Evolutionary conservation across 2,329 filamentous ascomycete species (phyloP), one percentile per base, ranked within the genome.

Genomic region (Pseudohalonectria lignicola): DNA sequence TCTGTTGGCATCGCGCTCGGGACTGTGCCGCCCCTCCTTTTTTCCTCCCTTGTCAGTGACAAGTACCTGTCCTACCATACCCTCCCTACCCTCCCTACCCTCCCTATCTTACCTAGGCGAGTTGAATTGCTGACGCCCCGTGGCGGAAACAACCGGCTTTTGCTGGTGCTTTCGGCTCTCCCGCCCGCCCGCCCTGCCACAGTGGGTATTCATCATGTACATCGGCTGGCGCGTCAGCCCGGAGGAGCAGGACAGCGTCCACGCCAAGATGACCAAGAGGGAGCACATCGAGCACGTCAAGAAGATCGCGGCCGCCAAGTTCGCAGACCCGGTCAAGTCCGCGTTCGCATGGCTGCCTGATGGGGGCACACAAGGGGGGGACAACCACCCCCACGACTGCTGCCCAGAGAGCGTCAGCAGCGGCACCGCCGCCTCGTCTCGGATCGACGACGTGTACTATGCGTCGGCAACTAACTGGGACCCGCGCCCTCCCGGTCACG

Each of bases 151-250:
- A n/a, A n/a, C n/a, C n/a, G n/a, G n/a, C n/a, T n/a, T n/a, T n/a
- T n/a, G n/a, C n/a, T n/a, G n/a, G n/a, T n/a, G n/a, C n/a, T n/a
- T n/a, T n/a, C n/a, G n/a, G n/a, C n/a, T n/a, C n/a, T n/a, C n/a
- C n/a, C n/a, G n/a, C n/a, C n/a, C n/a, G n/a, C n/a, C n/a, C n/a
- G n/a, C n/a, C n/a, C n/a, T n/a, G n/a, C n/a, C n/a, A n/a, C n/a
- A 49, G 5, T 65, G 63, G 63, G 56, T 54, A 4, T 66, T 66
- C 44, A 62, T 63, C 49, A 66, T 63, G 50, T 69, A 69, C 47
- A 62, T 68, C 36, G 67, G 64, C 10, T 67, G 63, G 61, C 44
- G 38, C 15, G 56, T 49, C 9, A 53, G 47, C 25, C 20, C 60
- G 1, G 56, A 64, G 37, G 57, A 66, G 42, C 64, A 68, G 42